phyloP scores from a whole-genome alignment of 2,329 filamentous ascomycete species.

The Colletotrichum orbiculare region DNA sequence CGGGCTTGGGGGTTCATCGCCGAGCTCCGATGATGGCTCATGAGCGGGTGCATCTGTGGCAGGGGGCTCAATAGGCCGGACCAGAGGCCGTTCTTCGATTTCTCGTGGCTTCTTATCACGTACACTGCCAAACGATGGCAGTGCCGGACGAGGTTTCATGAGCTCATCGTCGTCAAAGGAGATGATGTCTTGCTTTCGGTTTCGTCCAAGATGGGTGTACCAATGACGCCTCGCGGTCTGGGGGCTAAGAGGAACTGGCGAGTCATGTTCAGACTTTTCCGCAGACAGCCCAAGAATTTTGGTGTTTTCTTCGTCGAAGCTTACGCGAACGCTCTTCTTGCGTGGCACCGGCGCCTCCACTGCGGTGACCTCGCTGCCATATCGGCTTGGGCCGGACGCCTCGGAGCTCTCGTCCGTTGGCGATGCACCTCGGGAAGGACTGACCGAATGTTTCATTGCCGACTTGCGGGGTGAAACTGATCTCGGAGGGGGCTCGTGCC shows the following conservation, averaged over 20 bases:
- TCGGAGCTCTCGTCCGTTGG: slow-evolving; percentile 62
- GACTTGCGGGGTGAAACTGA: slow-evolving; percentile 83
- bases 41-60: slow-evolving; percentile 43
- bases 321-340: slow-evolving; percentile 78
- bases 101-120: slow-evolving; percentile 69
- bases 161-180: slow-evolving; percentile 70
- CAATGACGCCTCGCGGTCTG: slow-evolving; percentile 55
- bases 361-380: slow-evolving; percentile 40
- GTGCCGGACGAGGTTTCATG: slow-evolving; percentile 79
- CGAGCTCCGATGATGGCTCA: slow-evolving; percentile 23
- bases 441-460: slow-evolving; percentile 72
- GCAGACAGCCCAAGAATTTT: slow-evolving; percentile 63
- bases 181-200: slow-evolving; percentile 61
- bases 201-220: slow-evolving; percentile 59
- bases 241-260: slow-evolving; percentile 52
- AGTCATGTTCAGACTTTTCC: slow-evolving; percentile 50
- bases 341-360: slow-evolving; percentile 52
- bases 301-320: slow-evolving; percentile 78
- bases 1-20: slow-evolving; percentile 49
- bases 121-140: slow-evolving; percentile 81
- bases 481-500: slow-evolving; percentile 75
- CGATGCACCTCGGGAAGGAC: slow-evolving; percentile 63
- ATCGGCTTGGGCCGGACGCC: slow-evolving; percentile 46
- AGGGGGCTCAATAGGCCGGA: slow-evolving; percentile 60
- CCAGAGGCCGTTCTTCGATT: slow-evolving; percentile 66